Percentiles rank a stretch among this genome's conserved stretches.
phyloP scores from a whole-genome alignment of 2,329 filamentous ascomycete species.

The Diaporthe ampelina region DNA sequence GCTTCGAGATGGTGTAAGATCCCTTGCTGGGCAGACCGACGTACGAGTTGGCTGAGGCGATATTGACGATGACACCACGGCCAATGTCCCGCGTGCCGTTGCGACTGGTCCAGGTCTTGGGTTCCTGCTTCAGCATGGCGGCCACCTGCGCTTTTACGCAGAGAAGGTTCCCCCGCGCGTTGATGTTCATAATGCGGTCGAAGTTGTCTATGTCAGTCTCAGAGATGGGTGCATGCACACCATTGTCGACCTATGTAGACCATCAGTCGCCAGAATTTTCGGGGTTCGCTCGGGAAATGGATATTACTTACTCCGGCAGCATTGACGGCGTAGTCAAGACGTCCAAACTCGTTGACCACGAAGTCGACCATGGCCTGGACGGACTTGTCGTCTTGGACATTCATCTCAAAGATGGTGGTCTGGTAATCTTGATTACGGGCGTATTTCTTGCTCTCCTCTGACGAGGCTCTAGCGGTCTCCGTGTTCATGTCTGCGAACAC shows the following conservation, averaged over 20 bases:
- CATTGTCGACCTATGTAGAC: conserved; percentile 38
- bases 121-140: conserved; percentile 43
- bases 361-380: conserved; percentile 44
- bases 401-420: conserved; percentile 33
- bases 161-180: conserved; percentile 42
- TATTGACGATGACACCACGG: conserved; percentile 43
- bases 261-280: neutral
- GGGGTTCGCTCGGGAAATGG: neutral
- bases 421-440: conserved; percentile 42
- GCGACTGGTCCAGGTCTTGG: conserved; percentile 42
- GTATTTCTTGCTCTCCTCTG: conserved; percentile 44
- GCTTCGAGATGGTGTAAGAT: too few relatives aligned
- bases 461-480: conserved; percentile 38
- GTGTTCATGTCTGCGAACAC: conserved; percentile 45
- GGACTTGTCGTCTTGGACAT: conserved; percentile 41
- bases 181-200: conserved; percentile 45
- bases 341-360: conserved; percentile 42
- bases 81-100: conserved; percentile 43
- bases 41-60: conserved; percentile 39
- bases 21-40: too few relatives aligned
- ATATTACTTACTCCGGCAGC: conserved; percentile 42
- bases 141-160: conserved; percentile 40
- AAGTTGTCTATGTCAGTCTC: conserved; percentile 43
- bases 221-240: conserved; percentile 40
- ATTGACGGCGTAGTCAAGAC: conserved; percentile 45